A percentile compares a stretch with the other conserved stretches of the same genome.
Conservation (phyloP, 2,329 filamentous ascomycete species). For the Diplocarpon rosae region DNA sequence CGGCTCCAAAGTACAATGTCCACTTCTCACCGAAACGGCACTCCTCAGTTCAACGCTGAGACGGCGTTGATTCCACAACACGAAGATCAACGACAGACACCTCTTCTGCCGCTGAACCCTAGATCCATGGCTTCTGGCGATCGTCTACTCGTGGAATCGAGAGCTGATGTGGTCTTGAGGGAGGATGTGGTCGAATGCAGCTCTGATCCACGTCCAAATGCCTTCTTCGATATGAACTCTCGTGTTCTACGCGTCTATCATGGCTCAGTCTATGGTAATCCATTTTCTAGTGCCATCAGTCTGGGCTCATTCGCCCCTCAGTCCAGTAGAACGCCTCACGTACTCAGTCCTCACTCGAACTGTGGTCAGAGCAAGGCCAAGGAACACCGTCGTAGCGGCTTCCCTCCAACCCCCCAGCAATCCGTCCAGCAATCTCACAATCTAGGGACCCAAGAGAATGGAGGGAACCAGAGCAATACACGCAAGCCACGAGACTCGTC, state of each 20-base stretch:
- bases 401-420: conserved; percentile 1
- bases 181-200: conserved; percentile 43
- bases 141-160: not conserved
- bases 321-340: conserved; percentile 25
- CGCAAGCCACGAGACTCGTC: conserved; percentile 1
- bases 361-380: not conserved
- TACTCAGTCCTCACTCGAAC: conserved; percentile 8
- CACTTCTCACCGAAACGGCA: no score
- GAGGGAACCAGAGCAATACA: not conserved
- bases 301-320: conserved; percentile 28
- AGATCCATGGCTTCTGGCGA: not conserved
- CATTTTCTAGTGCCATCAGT: conserved; percentile 36
- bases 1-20: no score
- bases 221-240: conserved; percentile 43
- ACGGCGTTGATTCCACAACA: no score
- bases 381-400: not conserved
- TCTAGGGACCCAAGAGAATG: not conserved
- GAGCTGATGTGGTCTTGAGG: conserved; percentile 35
- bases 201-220: conserved; percentile 46
- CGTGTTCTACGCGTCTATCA: conserved; percentile 47
- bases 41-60: no score
- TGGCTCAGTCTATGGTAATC: conserved; percentile 43
- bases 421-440: not conserved
- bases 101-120: not conserved
- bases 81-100: not conserved